Percentiles rank a stretch among this genome's conserved stretches.
Conservation (phyloP, 2,329 filamentous ascomycete genomes). For the Grosmannia penicillata region DNA sequence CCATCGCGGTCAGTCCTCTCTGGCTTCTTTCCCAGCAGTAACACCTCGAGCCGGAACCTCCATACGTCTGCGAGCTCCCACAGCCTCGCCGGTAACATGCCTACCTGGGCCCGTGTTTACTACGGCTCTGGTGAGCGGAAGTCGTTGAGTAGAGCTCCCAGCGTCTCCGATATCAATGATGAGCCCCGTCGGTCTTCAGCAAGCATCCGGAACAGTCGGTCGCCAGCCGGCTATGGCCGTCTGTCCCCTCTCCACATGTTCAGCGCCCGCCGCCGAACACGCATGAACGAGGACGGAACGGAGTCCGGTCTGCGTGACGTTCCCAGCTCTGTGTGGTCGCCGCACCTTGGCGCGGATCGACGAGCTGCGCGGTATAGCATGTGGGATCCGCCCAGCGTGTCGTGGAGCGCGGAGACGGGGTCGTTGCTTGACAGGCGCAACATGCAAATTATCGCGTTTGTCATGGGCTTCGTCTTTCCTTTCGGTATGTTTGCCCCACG, state of each 20-base stretch:
- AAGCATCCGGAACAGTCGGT: slow-evolving; percentile 18
- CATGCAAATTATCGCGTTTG: slow-evolving; percentile 60
- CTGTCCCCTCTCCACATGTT: slow-evolving; percentile 28
- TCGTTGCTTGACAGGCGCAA: slow-evolving; percentile 50
- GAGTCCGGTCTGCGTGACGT: slow-evolving; percentile 25
- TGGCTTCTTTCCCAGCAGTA: slow-evolving; percentile 29
- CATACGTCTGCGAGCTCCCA: slow-evolving; percentile 32
- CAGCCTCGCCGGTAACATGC: slow-evolving; percentile 31
- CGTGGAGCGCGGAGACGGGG: slow-evolving; percentile 46
- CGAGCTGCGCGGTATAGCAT: slow-evolving; percentile 42
- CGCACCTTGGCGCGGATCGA: slow-evolving; percentile 52
- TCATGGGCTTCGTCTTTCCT: slow-evolving; percentile 63
- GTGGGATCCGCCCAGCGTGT: slow-evolving; percentile 61
- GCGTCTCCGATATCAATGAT: slow-evolving; percentile 24
- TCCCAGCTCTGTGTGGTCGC: slow-evolving; percentile 54
- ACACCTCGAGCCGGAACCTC: slow-evolving; percentile 29
- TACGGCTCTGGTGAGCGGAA: slow-evolving; percentile 52
- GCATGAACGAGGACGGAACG: slow-evolving; percentile 18
- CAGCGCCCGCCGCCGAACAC: slow-evolving; percentile 28
- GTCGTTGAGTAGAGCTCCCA: slow-evolving; percentile 32
- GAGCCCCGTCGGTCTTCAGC: not conserved
- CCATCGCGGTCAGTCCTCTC: slow-evolving; percentile 39
- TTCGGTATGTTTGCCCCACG: slow-evolving; percentile 38
- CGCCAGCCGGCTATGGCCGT: too few species aligned
- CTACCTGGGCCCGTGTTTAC: slow-evolving; percentile 50